phyloP scores from a whole-genome alignment of 306 rosid genomes.

The Vigna mungo region DNA sequence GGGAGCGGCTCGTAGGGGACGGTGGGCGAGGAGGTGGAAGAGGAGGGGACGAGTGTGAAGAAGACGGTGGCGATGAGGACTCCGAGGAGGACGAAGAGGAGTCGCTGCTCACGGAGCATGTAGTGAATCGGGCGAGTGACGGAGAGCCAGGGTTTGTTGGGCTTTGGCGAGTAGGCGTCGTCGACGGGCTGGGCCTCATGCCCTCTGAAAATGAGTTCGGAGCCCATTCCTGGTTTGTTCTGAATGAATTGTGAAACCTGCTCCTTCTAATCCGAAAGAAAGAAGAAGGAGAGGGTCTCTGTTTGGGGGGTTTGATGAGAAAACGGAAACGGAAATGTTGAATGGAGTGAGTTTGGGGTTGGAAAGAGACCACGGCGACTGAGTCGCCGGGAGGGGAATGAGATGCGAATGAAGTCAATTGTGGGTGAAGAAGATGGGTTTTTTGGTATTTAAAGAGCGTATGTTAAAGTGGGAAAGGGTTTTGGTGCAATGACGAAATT shows the following conservation, averaged over 20 bases:
- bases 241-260: neutral
- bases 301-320: neutral
- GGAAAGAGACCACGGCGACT: conserved; percentile 48
- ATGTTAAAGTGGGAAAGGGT: neutral
- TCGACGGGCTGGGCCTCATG: conserved; percentile 70
- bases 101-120: conserved; percentile 88
- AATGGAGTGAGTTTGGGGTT: conserved; percentile 38
- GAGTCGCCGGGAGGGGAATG: conserved; percentile 33
- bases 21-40: conserved; percentile 51
- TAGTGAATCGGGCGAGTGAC: conserved; percentile 76
- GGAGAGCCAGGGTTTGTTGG: conserved; percentile 72
- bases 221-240: conserved; percentile 41
- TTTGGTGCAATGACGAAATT: conserved; percentile 34
- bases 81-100: conserved; percentile 79
- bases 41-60: conserved; percentile 63
- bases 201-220: conserved; percentile 83
- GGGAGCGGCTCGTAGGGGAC: conserved; percentile 45
- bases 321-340: neutral
- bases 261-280: neutral
- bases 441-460: conserved; percentile 45
- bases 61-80: conserved; percentile 69
- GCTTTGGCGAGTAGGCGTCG: conserved; percentile 78
- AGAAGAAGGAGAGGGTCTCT: conserved; percentile 4
- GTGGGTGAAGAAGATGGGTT: neutral
- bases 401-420: neutral